Evolutionary conservation across 257 asterid genomes (phyloP), one percentile per base, ranked within the genome.

Genomic region (Striga asiatica): DNA sequence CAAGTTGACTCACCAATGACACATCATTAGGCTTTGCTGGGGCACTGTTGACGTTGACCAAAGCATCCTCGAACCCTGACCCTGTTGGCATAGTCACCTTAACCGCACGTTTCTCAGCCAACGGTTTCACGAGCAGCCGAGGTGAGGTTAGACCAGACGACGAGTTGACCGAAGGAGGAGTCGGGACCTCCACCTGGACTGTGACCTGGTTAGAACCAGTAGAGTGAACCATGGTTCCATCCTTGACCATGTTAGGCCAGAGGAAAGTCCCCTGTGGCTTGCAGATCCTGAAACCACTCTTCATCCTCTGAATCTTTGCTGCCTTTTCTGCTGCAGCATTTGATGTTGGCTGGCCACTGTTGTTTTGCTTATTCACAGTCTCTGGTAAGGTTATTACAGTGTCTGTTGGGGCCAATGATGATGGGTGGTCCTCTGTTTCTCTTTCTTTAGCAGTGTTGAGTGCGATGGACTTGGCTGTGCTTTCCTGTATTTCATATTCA

Each of bases 241-340:
- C 68, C 17, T 65, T 69, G 68, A 71, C 84, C 97, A 85, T 82
- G 82, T 78, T 81, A 42, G 98, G 98, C 98, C 98, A 92, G 2
- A 79, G 89, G 68, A 92, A 92, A 34, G 93, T 84, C 52, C 97
- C 98, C 71, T 92, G 91, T 25, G 98, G 98, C 41, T 79, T 92
- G 80, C 97, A 92, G 71, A 88, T 72, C 66, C 94, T 84, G 94
- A 92, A 92, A 22, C 98, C 98, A 64, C 98, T 92, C 82, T 82
- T 92, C 50, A 84, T 82, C 84, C 95, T 88, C 68, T 81, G 71
- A 25, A 84, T 78, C 77, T 74, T 88, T 49, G 85, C 97, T 72
- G 94, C 98, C 62, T 91, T 87, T 80, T 70, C 79, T 5, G 18
- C 10, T 24, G 18, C 35, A 23, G 17, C 55, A 24, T 24, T 49